These are phyloP conservation scores for Pneumocystis canis DNA, from an alignment of 1,139 yeast genomes.

Conservation along the genomic window DNA sequence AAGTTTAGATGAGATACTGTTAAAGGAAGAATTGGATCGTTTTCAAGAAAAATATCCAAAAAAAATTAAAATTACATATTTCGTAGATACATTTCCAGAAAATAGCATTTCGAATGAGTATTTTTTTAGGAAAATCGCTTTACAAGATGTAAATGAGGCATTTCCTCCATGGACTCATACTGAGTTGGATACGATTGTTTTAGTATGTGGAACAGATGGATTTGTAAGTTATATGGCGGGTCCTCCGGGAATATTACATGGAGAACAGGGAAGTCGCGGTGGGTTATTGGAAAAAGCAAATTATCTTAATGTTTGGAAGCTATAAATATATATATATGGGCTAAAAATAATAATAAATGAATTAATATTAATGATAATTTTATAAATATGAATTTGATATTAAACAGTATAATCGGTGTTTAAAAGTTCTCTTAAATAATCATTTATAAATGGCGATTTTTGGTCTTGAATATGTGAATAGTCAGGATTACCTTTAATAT, in stretches of 20 bases:
- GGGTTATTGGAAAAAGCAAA: constrained; percentile 6
- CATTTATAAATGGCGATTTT: background rate
- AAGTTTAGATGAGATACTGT: constrained; percentile 2
- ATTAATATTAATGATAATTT: background rate
- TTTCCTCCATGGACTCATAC: background rate
- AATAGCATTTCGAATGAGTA: background rate
- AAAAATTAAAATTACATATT: constrained; percentile 5
- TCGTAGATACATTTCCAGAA: constrained; percentile 2
- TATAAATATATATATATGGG: background rate
- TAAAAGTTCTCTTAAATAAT: background rate
- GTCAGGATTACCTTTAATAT: background rate
- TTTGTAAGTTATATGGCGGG: constrained; percentile 10
- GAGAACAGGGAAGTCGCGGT: constrained; percentile 10
- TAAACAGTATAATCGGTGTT: background rate
- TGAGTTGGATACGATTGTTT: background rate
- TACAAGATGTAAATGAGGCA: background rate
- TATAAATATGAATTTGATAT: background rate
- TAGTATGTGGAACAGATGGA: constrained; percentile 12
- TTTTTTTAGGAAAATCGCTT: background rate
- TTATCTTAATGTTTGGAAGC: constrained; percentile 22
- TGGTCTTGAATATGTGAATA: background rate
- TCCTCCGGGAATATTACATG: background rate
- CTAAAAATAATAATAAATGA: background rate
- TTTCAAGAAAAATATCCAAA: background rate
- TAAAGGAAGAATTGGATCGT: constrained; percentile 1